Percentiles rank a stretch among this genome's conserved stretches.
Evolutionary conservation across 768 basidiomycete genomes (phyloP).

Genomic region (Cyclocybe cylindracea): DNA sequence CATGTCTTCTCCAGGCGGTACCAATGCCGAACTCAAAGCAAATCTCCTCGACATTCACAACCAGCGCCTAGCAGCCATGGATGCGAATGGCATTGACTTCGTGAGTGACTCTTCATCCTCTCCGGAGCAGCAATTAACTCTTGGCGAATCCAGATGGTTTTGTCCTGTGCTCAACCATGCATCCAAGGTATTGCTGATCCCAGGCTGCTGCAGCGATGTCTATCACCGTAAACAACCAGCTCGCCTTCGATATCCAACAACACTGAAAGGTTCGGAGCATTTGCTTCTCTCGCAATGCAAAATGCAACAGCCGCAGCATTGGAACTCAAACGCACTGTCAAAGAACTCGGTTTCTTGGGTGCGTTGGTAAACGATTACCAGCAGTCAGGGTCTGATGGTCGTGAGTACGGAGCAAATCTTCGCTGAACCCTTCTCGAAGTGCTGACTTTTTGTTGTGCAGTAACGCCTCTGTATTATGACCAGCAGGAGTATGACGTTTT

Average conservation of each 20-base stretch:
- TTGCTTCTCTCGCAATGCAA: conserved; percentile 45
- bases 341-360: conserved; percentile 42
- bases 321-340: conserved; percentile 40
- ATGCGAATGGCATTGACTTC: conserved; percentile 38
- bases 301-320: conserved; percentile 40
- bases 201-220: conserved; percentile 32
- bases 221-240: conserved; percentile 33
- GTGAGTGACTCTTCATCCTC: conserved; percentile 17
- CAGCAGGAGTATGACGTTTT: conserved; percentile 40
- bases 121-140: not conserved
- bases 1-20: conserved; percentile 23
- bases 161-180: conserved; percentile 38
- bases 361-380: conserved; percentile 43
- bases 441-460: conserved; percentile 13
- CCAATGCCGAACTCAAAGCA: conserved; percentile 28
- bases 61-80: conserved; percentile 35
- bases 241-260: conserved; percentile 40
- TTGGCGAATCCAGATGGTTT: conserved; percentile 31
- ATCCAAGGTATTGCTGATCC: conserved; percentile 40
- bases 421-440: not conserved
- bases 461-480: conserved; percentile 37
- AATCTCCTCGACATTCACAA: conserved; percentile 41
- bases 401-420: conserved; percentile 18
- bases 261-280: conserved; percentile 40
- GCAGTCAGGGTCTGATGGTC: conserved; percentile 38